Percentiles rank a stretch among this genome's conserved stretches.
Evolutionary conservation across 78 protist genomes (phyloP).

Genomic region (Dictyostelium brefeldianum): DNA sequence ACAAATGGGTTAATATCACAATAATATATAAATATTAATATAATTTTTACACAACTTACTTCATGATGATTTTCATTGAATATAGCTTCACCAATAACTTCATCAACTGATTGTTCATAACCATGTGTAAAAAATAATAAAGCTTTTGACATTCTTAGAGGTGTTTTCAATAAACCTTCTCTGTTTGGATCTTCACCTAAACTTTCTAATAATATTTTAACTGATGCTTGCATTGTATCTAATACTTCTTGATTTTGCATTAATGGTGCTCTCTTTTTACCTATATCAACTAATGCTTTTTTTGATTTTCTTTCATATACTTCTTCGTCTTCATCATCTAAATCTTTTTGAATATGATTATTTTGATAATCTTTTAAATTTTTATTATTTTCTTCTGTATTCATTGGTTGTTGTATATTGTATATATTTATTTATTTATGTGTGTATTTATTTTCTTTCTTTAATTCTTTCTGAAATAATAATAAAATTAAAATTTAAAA

Average conservation of each 20-base stretch:
- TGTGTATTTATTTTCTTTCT: too few species aligned
- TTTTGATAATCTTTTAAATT: constrained; percentile 25
- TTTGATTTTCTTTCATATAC: constrained; percentile 17
- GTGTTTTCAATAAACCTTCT: constrained; percentile 90
- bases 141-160: constrained; percentile 93
- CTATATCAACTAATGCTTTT: neutral
- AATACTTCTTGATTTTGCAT: neutral
- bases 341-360: neutral
- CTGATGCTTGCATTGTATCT: constrained; percentile 21
- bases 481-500: too few species aligned
- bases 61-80: constrained; percentile 94
- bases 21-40: too few species aligned
- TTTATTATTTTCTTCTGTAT: too few species aligned
- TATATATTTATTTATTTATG: too few species aligned
- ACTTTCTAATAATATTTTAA: constrained; percentile 4
- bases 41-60: neutral
- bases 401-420: too few species aligned
- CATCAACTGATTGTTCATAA: constrained; percentile 86
- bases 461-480: too few species aligned
- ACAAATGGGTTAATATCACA: too few species aligned
- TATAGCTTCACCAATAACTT: constrained; percentile 91
- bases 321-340: constrained; percentile 61
- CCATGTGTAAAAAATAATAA: constrained; percentile 93
- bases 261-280: neutral
- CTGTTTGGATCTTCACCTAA: constrained; percentile 81